Evolutionary conservation across 1,284 basidiomycete species (phyloP).

Genomic region (Inonotus obliquus): DNA sequence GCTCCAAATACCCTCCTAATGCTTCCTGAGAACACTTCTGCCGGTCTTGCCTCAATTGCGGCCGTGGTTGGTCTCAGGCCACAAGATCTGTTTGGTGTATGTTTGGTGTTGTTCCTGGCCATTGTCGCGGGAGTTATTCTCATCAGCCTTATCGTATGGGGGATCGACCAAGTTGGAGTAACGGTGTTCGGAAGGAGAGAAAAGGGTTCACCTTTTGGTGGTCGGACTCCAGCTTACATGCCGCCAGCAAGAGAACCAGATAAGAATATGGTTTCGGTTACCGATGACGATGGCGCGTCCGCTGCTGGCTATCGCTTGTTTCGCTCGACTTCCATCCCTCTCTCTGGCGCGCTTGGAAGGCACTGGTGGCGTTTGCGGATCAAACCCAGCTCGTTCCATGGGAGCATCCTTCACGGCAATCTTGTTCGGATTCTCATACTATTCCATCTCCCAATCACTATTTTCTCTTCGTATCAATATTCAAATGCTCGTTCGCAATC

Average conservation of each 20-base stretch:
- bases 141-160: constrained; percentile 70
- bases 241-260: constrained; percentile 15
- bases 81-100: constrained; percentile 82
- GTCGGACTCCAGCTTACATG: constrained; percentile 13
- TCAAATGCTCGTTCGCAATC: constrained; percentile 49
- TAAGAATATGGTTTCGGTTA: constrained; percentile 5
- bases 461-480: constrained; percentile 88
- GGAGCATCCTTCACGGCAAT: constrained; percentile 80
- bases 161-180: constrained; percentile 51
- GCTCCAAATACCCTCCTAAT: constrained; percentile 71
- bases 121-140: constrained; percentile 71
- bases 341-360: constrained; percentile 17
- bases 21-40: constrained; percentile 54
- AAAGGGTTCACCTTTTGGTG: constrained; percentile 24
- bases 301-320: constrained; percentile 31
- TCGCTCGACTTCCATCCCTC: constrained; percentile 28
- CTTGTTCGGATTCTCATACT: constrained; percentile 84
- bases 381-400: constrained; percentile 70
- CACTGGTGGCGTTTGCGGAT: constrained; percentile 57
- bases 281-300: constrained; percentile 19
- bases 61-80: constrained; percentile 76
- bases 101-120: constrained; percentile 76
- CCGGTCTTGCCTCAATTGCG: constrained; percentile 77
- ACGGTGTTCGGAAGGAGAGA: constrained; percentile 34
- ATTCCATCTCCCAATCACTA: constrained; percentile 92